phyloP scores from a whole-genome alignment of 257 asterid genomes.

The Euphrasia confusa region DNA sequence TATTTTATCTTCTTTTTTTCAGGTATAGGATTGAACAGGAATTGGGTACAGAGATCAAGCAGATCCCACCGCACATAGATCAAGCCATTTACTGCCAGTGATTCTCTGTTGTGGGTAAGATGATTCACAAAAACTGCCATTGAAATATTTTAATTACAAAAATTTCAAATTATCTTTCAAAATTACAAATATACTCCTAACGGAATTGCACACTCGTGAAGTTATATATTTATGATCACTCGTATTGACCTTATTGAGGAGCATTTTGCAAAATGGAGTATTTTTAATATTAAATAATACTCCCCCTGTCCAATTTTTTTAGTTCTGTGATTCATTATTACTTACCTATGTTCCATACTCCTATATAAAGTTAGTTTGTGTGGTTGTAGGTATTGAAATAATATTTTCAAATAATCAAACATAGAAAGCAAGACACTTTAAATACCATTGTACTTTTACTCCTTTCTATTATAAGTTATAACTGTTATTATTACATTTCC shows the following conservation, averaged over 20 bases:
- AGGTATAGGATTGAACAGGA: constrained; percentile 94
- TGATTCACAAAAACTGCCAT: not conserved
- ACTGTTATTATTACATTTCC: not conserved
- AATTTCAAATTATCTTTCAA: not conserved
- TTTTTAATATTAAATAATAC: too few relatives aligned
- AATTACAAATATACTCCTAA: not conserved
- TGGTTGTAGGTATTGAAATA: too few relatives aligned
- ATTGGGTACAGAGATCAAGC: constrained; percentile 85
- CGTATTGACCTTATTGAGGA: not conserved
- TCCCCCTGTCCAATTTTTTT: too few relatives aligned
- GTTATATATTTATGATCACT: not conserved
- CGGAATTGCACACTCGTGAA: not conserved
- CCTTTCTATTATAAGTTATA: not conserved
- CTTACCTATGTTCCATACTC: too few relatives aligned
- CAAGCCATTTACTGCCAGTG: constrained; percentile 71
- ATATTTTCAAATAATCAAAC: too few relatives aligned
- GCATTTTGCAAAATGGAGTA: not conserved
- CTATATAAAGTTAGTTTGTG: too few relatives aligned
- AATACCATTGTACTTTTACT: not conserved
- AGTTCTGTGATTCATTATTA: not conserved
- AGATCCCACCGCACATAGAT: constrained; percentile 86
- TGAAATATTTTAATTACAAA: not conserved
- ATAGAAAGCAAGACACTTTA: not conserved
- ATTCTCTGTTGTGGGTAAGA: constrained; percentile 17
- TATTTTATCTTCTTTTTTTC: constrained; percentile 21